phyloP scores from a whole-genome alignment of 176 grass and related monocot species.

The Carex myosuroides region DNA sequence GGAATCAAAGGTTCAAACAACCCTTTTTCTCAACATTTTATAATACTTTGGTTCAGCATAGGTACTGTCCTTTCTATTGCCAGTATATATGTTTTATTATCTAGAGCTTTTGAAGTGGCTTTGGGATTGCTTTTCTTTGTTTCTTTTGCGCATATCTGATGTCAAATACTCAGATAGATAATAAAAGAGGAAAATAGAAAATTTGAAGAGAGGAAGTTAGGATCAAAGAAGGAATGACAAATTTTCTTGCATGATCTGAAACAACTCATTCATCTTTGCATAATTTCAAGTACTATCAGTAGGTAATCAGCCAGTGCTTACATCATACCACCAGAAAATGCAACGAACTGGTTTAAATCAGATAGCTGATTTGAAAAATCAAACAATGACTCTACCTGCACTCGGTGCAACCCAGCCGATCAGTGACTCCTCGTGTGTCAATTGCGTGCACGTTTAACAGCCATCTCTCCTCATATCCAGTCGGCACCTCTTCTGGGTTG shows the following conservation, averaged over 20 bases:
- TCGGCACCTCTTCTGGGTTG: slow-evolving; percentile 26
- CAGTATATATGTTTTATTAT: not conserved
- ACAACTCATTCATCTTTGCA: not conserved
- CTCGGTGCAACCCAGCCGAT: slow-evolving; percentile 58
- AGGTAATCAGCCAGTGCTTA: not conserved
- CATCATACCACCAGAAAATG: not conserved
- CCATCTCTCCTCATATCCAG: slow-evolving; percentile 72
- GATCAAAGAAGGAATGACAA: not conserved
- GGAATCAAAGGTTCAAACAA: not conserved
- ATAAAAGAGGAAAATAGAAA: not conserved
- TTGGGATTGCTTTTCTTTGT: not conserved
- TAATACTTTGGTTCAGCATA: not conserved
- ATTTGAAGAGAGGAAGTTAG: not conserved
- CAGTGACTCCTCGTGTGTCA: slow-evolving; percentile 49
- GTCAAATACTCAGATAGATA: not conserved
- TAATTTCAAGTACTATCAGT: not conserved
- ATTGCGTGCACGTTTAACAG: slow-evolving; percentile 64
- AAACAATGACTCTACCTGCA: slow-evolving; percentile 38
- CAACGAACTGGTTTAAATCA: not conserved
- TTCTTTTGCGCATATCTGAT: not conserved
- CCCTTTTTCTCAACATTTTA: not conserved
- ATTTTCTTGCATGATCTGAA: not conserved
- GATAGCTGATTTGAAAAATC: not conserved
- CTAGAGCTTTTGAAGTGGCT: not conserved
- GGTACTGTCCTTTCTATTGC: not conserved